Evolutionary conservation across 1,139 yeast genomes (phyloP), one percentile per base, ranked within the genome.

Genomic region (Blastobotrys aristatus): DNA sequence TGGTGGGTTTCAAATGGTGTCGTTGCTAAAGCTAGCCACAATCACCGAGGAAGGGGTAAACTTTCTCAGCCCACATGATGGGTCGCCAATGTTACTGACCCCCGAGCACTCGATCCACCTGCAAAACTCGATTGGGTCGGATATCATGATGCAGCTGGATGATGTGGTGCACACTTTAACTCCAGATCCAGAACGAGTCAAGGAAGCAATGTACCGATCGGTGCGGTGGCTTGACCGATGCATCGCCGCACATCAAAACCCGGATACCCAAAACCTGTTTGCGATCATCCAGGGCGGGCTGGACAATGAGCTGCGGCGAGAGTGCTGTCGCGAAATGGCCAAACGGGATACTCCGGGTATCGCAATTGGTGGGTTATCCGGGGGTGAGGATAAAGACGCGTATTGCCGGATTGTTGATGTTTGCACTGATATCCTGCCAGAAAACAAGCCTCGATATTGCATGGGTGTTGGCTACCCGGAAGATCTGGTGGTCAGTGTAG

Each of bases 401-500:
- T 71, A 66, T 54, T 71, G 75, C 54, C 51, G 57, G 43, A 71
- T 70, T 40, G 74, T 71, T 3, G 51, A 59, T 13, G 56, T 61
- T 3, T 71, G 75, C 50, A 72, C 75, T 0, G 71, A 67, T 37
- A 53, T 69, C 13, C 59, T 71, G 10, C 75, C 75, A 8, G 61
- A 63, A 38, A 53, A 62, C 52, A 72, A 72, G 55, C 75, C 75
- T 2, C 61, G 73, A 26, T 71, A 71, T 53, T 69, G 73, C 55
- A 71, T 71, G 75, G 75, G 75, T 11, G 74, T 71, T 10, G 75
- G 75, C 4, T 71, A 72, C 47, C 75, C 75, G 2, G 75, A 71
- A 53, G 75, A 71, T 49, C 56, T 71, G 52, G 69, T 71, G 5
- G 75, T 71, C 2, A 65, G 70, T 0, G 75, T 71, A 2, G 75